Evolutionary conservation across 768 basidiomycete genomes (phyloP), one percentile per base, ranked within the genome.

Genomic region (Boletus sp.): DNA sequence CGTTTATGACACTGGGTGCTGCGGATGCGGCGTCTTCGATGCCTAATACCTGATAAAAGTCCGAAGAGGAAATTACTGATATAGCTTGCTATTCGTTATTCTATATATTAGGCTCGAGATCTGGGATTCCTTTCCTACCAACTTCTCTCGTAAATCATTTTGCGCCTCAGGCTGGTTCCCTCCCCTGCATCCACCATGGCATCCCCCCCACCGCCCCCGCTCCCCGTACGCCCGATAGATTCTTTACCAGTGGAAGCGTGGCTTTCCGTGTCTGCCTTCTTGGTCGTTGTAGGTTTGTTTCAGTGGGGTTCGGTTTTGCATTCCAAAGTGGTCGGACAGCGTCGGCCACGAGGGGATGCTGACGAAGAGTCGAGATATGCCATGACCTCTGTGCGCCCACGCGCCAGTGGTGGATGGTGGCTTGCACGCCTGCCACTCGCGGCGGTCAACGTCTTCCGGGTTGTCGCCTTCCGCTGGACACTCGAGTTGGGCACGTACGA

Each of bases 381-480:
- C 3, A 20, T 48, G 32, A 2, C 50, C 2, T 50, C 61, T 4
- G 4, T 47, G 10, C 47, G 29, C 29, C n/a, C 29, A 7, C 46
- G 56, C 65, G 11, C 11, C 20, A 6, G 70, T 69, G 24, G 66
- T 67, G 18, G 68, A 61, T 9, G 80, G 79, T 70, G 76, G 70
- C 56, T 77, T 72, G 40, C 64, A 32, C 72, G 75, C 30, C 54
- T 78, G 10, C 74, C 76, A 1, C 57, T 63, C n/a, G 79, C 77
- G 2, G 30, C 74, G 20, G 65, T 74, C 35, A 75, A 81, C 12
- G 67, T 66, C 7, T 83, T 83, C 67, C 76, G 78, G 20, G 77
- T 83, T 20, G 54, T 78, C 18, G 76, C 77, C 7, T 84, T 83
- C 63, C 79, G 83, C 14, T 74, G 72, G 64, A 77, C 75, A 4